Conservation (phyloP, 129 eudicot species). For the Arctium lappa region DNA sequence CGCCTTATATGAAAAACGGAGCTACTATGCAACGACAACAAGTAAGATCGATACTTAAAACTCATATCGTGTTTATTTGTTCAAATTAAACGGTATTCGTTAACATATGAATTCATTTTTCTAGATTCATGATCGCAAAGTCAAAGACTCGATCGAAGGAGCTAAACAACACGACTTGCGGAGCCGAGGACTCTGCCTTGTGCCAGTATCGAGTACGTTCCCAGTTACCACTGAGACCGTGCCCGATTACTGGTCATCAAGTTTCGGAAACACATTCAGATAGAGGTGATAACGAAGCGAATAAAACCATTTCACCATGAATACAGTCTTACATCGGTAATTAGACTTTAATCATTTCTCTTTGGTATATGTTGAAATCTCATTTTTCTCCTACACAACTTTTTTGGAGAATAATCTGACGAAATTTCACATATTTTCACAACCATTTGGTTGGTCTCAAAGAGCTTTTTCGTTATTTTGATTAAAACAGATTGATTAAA, state of each 20-base stretch:
- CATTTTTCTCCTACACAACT: background rate
- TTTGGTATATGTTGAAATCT: background rate
- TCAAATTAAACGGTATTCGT: background rate
- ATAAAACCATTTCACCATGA: background rate
- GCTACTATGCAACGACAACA: constrained; percentile 56
- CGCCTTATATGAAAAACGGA: constrained; percentile 79
- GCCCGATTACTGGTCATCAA: constrained; percentile 83
- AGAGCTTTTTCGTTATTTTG: constrained; percentile 39
- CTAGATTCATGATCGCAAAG: constrained; percentile 34
- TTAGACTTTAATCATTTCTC: background rate
- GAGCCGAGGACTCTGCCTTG: constrained; percentile 87
- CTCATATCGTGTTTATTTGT: background rate
- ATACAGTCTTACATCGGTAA: background rate
- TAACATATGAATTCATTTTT: background rate
- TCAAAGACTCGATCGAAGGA: constrained; percentile 36
- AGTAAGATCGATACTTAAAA: constrained; percentile 26
- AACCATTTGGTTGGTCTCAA: background rate
- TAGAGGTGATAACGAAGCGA: constrained; percentile 16
- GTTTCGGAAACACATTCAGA: constrained; percentile 64
- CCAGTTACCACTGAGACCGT: constrained; percentile 69
- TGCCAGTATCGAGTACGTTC: constrained; percentile 87
- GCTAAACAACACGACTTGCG: constrained; percentile 49
- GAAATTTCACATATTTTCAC: background rate
- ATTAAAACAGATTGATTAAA: constrained; percentile 8
- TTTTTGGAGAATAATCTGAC: background rate